phyloP scores from a whole-genome alignment of 2,329 filamentous ascomycete species.

The Trichoderma sp. region DNA sequence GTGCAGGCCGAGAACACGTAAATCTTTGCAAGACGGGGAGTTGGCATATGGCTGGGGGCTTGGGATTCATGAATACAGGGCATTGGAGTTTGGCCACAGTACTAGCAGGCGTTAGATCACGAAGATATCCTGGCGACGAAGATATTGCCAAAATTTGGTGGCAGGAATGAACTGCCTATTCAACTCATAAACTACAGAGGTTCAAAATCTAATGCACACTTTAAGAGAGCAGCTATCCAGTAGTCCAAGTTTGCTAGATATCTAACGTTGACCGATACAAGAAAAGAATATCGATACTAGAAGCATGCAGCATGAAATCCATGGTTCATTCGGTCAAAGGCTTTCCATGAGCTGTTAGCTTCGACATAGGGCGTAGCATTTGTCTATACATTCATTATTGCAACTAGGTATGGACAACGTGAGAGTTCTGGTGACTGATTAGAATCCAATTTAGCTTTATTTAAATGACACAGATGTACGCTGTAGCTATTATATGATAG shows the following conservation, averaged over 20 bases:
- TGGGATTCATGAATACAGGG: not conserved
- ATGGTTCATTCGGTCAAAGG: no score
- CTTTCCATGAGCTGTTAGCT: no score
- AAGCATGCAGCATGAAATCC: no score
- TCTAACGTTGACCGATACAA: no score
- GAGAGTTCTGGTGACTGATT: no score
- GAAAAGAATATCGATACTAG: no score
- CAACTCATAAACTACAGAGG: not conserved
- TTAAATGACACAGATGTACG: fast-evolving
- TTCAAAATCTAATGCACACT: not conserved
- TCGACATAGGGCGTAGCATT: no score
- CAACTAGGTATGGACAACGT: no score
- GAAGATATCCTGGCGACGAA: not conserved
- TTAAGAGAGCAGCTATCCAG: not conserved
- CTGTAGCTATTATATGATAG: not conserved
- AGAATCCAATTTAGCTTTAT: not conserved
- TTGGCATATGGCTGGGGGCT: not conserved
- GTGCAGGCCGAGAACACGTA: not conserved
- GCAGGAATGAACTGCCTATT: not conserved
- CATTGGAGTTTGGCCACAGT: not conserved
- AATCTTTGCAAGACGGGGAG: not conserved
- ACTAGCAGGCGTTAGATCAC: not conserved
- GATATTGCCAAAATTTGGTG: not conserved
- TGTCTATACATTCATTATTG: no score
- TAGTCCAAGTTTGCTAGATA: not conserved